Evolutionary conservation across 2,329 filamentous ascomycete genomes (phyloP), one percentile per base, ranked within the genome.

Genomic region (Colletotrichum sansevieriae): DNA sequence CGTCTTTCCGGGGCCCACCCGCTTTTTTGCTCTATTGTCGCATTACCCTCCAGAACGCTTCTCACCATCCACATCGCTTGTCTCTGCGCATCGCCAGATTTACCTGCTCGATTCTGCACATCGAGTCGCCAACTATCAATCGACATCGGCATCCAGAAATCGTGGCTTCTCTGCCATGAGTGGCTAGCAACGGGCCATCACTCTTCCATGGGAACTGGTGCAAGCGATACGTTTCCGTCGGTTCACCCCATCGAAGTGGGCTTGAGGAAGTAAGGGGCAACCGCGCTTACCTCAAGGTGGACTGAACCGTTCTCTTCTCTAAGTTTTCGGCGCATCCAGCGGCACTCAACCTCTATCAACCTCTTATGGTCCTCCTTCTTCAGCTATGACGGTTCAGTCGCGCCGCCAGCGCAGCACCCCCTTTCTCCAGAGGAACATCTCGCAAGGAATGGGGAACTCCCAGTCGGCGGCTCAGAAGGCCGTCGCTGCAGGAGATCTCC

Each of bases 381-480:
- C 76, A 76, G 79, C 77, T 78, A 88, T 88, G 85, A 83, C 83
- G 75, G 78, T 79, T 74, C 79, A 80, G 74, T 80, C 77, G 75
- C 79, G 80, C 71, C 83, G 80, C 74, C 81, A 81, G 77, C 83
- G 83, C 78, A 82, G 80, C 73, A 79, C 84, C 65, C 85, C 86
- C 69, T 88, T 85, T 76, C 83, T 88, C 68, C 84, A 86, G 72
- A 83, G 85, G 75, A 86, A 84, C 75, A 79, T 81, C 69, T 78
- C 78, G 72, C 81, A 84, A 74, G 74, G 76, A 68, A 85, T 85
- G 83, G 83, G 83, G 59, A 82, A 78, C 74, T 81, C 81, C 66
- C 72, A 80, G 13, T 82, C 81, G 43, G 78, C 78, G 57, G 73
- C 78, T 74, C 78, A 80, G 68, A 78, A 81, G 70, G 72, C 75